Evolutionary conservation across 139 green algal species (phyloP), one percentile per base, ranked within the genome.

Genomic region (Pleodorina starrii): DNA sequence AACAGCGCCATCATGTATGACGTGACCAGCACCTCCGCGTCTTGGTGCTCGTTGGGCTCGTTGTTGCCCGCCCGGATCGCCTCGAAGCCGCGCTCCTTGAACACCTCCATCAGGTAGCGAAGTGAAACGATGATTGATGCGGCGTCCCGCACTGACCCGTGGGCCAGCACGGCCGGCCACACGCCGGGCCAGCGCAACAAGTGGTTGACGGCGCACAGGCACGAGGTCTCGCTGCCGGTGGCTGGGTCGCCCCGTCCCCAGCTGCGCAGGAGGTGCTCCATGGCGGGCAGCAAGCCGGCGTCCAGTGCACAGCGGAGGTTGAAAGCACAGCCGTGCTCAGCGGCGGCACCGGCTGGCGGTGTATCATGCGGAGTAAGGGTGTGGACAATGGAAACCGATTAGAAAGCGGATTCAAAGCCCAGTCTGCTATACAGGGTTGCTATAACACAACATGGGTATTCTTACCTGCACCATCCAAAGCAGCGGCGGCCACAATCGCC

Each of bases 101-200:
- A 63, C 11, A 63, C 9, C 46, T 44, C 43, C 25, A 9, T 10
- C 44, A 82, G 27, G 7, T 25, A 25, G 43, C 74, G 74, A 29
- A 71, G 35, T 5, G 50, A 72, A 48, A 42, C 77, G 21, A 72
- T 57, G 16, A 84, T 32, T 5, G 50, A 69, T 32, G 77, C 50
- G 48, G 48, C 46, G 32, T 84, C 32, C 35, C 7, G 29, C 16
- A 84, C 29, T 14, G 14, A 71, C 32, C 77, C 77, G 36, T 84
- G 50, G 25, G 77, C 77, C 50, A 84, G n/a, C 16, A 84, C 5
- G 2, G 77, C 77, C 3, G 46, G 35, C 77, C 77, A 84, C 11
- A 35, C 32, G 50, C 77, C 12, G 17, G 77, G 29, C 29, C 12
- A 23, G 17, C 77, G 35, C 32, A 84, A 50, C 77, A 84, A 32